A percentile compares a stretch with the other conserved stretches of the same genome.
phyloP scores from a whole-genome alignment of 805 yeast genomes.

The Sugiyamaella valdiviana region DNA sequence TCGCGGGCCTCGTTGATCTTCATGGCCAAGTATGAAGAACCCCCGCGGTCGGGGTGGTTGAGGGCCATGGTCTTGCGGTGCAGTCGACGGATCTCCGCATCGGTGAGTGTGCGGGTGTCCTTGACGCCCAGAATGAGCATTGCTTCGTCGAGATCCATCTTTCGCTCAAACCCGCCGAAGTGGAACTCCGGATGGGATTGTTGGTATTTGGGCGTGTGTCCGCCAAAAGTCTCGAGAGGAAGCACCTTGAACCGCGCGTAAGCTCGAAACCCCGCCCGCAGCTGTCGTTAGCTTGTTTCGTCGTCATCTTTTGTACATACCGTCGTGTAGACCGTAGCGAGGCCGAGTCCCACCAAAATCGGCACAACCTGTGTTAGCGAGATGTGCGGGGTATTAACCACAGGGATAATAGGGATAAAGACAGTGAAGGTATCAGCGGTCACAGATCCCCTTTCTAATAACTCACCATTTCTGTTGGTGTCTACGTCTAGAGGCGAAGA shows the following conservation, averaged over 20 bases:
- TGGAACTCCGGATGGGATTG: slow-evolving; percentile 18
- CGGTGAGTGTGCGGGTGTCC: slow-evolving; percentile 31
- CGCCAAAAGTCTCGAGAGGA: slow-evolving; percentile 28
- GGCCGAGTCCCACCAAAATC: slow-evolving; percentile 26
- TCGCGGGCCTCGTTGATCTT: slow-evolving; percentile 92
- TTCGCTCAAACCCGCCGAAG: slow-evolving; percentile 31
- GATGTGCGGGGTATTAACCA: neutral
- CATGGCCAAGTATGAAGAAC: slow-evolving; percentile 81
- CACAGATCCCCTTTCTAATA: no score
- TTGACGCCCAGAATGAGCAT: slow-evolving; percentile 44
- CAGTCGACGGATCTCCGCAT: slow-evolving; percentile 63
- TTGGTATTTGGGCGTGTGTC: slow-evolving; percentile 1
- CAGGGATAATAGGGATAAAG: no score
- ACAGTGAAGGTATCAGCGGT: no score
- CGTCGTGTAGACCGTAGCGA: slow-evolving; percentile 24
- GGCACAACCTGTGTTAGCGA: slow-evolving; percentile 21
- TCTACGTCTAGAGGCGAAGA: neutral
- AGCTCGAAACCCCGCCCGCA: slow-evolving; percentile 32
- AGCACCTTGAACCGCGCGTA: slow-evolving; percentile 23
- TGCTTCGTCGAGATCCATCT: slow-evolving; percentile 50
- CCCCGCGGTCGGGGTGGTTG: slow-evolving; percentile 94
- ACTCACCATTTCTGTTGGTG: neutral
- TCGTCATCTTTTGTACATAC: slow-evolving; percentile 12
- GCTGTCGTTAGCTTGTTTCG: slow-evolving; percentile 2
- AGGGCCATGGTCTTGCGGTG: slow-evolving; percentile 81